Base-by-base conservation (phyloP, 495 filamentous ascomycete species). In the Bombardia bombarda region DNA sequence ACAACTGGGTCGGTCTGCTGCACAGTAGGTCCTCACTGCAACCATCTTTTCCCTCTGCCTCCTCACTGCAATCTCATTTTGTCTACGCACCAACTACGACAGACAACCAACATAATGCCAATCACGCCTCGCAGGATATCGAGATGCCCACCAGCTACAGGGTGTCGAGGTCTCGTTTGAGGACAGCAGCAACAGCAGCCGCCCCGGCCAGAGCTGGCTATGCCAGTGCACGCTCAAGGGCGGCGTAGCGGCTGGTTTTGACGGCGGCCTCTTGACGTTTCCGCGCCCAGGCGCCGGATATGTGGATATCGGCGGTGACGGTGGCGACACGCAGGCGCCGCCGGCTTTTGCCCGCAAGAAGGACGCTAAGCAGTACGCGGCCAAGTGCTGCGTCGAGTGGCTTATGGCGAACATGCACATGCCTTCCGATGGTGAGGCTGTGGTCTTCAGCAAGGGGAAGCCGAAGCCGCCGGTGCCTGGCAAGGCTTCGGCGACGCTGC, bases 281-380 rank as follows among this genome's bases (percentile, higher is more conserved):
- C 66, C 65, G 7, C 30, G 46, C 33, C 32, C 43, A 4, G 43
- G 43, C 25, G 48, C 39, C 24, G 59, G 55, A 13, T 42, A 50
- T n/a, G 32, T 50, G 12, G 17, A 38, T 33, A 31, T 54, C 21
- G 40, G 41, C 18, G 32, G 16, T 3, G 32, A 43, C 18, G 32
- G 16, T 3, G 32, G 24, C 16, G 36, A 34, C 14, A 34, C 38
- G 16, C 41, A 22, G 8, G 42, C 7, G 17, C n/a, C 42, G 17
- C 53, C 57, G 1, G 38, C 34, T 3, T 70, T 69, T 39, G 23
- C 46, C 19, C 51, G 49, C 20, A 70, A 70, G 49, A 70, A 66
- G 49, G 61, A 68, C 30, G 67, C 69, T 20, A 70, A 66, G 45
- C 48, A 56, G 34, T 71, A 69, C 45, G 69, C 69, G 1, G 66